Evolutionary conservation across 2,329 filamentous ascomycete species (phyloP).

Genomic region (Pseudocercospora cruenta): DNA sequence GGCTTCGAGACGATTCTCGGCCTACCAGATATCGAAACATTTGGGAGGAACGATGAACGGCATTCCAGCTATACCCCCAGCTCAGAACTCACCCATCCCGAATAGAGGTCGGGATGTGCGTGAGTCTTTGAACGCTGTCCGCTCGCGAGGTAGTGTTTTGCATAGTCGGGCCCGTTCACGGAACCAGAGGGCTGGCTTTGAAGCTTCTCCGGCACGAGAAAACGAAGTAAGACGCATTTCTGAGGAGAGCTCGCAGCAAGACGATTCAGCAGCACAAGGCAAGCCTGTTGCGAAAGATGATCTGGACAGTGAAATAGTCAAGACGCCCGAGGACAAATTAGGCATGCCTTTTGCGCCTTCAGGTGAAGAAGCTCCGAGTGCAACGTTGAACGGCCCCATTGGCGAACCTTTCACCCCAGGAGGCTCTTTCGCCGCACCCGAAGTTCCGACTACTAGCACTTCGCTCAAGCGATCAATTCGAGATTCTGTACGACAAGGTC

Average conservation of each 20-base stretch:
- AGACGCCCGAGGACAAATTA: constrained; percentile 70
- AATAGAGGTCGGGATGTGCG: constrained; percentile 82
- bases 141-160: constrained; percentile 58
- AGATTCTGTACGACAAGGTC: constrained; percentile 23
- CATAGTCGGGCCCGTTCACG: constrained; percentile 35
- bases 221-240: constrained; percentile 59
- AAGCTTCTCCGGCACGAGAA: constrained; percentile 64
- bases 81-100: constrained; percentile 78
- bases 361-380: constrained; percentile 30
- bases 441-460: constrained; percentile 19
- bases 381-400: constrained; percentile 42
- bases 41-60: constrained; percentile 79
- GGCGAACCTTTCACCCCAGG: constrained; percentile 33
- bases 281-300: constrained; percentile 22
- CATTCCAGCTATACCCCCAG: constrained; percentile 79
- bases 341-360: constrained; percentile 38
- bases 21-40: constrained; percentile 95
- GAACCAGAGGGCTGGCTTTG: constrained; percentile 42
- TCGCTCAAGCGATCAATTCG: constrained; percentile 7
- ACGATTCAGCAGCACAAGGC: constrained; percentile 36
- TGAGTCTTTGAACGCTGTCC: constrained; percentile 78
- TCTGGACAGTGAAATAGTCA: constrained; percentile 52
- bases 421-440: constrained; percentile 15
- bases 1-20: constrained; percentile 90
- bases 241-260: constrained; percentile 60